Conservation (phyloP, 306 rosid species). For the Abrus precatorius region DNA sequence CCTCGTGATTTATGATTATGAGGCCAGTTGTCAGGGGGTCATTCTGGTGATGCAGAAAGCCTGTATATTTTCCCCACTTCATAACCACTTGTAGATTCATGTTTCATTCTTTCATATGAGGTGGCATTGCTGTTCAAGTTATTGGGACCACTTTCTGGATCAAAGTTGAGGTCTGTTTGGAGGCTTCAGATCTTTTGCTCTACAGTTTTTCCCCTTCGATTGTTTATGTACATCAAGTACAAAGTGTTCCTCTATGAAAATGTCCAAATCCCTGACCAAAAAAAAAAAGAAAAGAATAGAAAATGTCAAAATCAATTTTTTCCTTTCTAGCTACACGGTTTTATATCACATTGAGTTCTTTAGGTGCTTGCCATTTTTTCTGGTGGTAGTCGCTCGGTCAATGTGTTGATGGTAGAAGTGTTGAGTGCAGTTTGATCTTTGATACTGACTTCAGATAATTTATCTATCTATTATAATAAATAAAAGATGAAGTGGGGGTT, state of each 20-base stretch:
- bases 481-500: neutral
- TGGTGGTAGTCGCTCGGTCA: conserved; percentile 35
- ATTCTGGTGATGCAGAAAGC: conserved; percentile 48
- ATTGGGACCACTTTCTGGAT: conserved; percentile 51
- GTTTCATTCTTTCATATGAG: conserved; percentile 43
- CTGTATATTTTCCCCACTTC: conserved; percentile 6
- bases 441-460: conserved; percentile 25
- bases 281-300: no score
- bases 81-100: conserved; percentile 41
- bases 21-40: conserved; percentile 41
- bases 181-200: conserved; percentile 44
- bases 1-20: conserved; percentile 71
- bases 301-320: conserved; percentile 55
- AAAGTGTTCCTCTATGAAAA: conserved; percentile 51
- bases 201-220: conserved; percentile 19
- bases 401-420: conserved; percentile 45
- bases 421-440: conserved; percentile 34
- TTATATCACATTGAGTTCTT: conserved; percentile 43
- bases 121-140: conserved; percentile 48
- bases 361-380: conserved; percentile 46
- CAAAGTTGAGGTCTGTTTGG: conserved; percentile 46
- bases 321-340: conserved; percentile 54
- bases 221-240: conserved; percentile 64
- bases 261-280: conserved; percentile 16
- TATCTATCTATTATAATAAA: neutral